These are phyloP conservation scores for Curvularia sp. DNA, from an alignment of 2,329 filamentous ascomycete species.

Conservation along the genomic window DNA sequence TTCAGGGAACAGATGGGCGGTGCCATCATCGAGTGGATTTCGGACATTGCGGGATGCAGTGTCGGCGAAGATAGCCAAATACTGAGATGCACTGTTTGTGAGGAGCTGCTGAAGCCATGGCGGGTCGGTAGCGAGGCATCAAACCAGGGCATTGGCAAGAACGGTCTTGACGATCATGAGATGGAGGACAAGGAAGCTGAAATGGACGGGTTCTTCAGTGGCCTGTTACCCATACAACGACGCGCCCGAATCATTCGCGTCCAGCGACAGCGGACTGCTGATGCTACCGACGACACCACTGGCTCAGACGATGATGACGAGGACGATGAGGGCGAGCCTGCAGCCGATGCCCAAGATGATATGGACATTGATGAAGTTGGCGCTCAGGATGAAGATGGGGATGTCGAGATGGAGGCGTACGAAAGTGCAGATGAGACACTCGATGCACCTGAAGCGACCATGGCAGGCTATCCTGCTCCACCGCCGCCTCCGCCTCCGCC, in stretches of 20 bases:
- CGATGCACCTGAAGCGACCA: constrained; percentile 77
- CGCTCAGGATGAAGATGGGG: constrained; percentile 56
- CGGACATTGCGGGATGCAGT: constrained; percentile 88
- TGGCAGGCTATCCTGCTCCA: constrained; percentile 74
- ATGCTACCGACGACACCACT: constrained; percentile 56
- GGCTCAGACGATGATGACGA: constrained; percentile 55
- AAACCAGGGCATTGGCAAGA: constrained; percentile 77
- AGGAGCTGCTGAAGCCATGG: constrained; percentile 90
- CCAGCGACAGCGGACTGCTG: constrained; percentile 37
- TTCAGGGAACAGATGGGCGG: constrained; percentile 99
- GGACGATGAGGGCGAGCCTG: constrained; percentile 57
- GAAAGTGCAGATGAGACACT: constrained; percentile 67
- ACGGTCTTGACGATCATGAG: constrained; percentile 83
- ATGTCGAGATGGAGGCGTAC: constrained; percentile 58
- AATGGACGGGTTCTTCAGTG: constrained; percentile 39
- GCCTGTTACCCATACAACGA: constrained; percentile 36
- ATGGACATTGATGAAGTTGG: constrained; percentile 57
- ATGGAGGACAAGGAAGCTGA: constrained; percentile 61
- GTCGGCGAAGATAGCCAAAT: constrained; percentile 82
- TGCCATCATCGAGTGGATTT: constrained; percentile 95
- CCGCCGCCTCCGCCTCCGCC: constrained; percentile 24
- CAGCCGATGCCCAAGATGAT: constrained; percentile 51
- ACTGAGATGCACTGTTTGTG: constrained; percentile 81
- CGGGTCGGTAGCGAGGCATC: constrained; percentile 81
- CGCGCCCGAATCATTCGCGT: constrained; percentile 37